Evolutionary conservation across 192 early-diverging fungal species (phyloP).

Genomic region (Rhizophagus sp.): DNA sequence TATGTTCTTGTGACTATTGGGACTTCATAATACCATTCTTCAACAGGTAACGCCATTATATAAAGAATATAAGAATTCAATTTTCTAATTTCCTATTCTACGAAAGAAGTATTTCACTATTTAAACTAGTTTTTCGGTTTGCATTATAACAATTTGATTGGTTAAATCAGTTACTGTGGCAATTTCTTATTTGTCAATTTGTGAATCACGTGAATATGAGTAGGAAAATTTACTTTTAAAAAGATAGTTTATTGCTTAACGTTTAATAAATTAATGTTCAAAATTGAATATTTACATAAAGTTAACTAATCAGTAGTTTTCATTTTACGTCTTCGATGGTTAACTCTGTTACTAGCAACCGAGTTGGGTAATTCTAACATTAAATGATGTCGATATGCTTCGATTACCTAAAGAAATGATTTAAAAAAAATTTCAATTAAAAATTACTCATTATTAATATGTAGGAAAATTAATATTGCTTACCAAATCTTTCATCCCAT

Average conservation of each 20-base stretch:
- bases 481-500: constrained; percentile 16
- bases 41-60: constrained; percentile 62
- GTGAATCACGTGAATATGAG: background rate
- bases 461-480: background rate
- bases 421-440: background rate
- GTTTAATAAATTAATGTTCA: background rate
- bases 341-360: background rate
- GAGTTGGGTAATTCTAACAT: background rate
- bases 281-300: background rate
- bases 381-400: constrained; percentile 15
- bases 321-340: background rate
- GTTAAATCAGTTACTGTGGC: background rate
- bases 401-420: background rate
- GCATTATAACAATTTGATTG: background rate
- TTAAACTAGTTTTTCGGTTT: background rate
- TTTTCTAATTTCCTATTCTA: background rate
- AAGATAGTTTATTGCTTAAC: too few relatives aligned
- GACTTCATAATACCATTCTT: constrained; percentile 90
- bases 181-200: background rate
- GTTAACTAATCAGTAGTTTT: background rate
- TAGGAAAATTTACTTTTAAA: too few relatives aligned
- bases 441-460: background rate
- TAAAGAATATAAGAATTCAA: background rate
- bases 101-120: too few relatives aligned
- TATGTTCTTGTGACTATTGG: constrained; percentile 87